Percentiles rank a stretch among this genome's conserved stretches.
Evolutionary conservation across 352 stramenopile species (phyloP).

Genomic region (Peronosclerospora sorghi): DNA sequence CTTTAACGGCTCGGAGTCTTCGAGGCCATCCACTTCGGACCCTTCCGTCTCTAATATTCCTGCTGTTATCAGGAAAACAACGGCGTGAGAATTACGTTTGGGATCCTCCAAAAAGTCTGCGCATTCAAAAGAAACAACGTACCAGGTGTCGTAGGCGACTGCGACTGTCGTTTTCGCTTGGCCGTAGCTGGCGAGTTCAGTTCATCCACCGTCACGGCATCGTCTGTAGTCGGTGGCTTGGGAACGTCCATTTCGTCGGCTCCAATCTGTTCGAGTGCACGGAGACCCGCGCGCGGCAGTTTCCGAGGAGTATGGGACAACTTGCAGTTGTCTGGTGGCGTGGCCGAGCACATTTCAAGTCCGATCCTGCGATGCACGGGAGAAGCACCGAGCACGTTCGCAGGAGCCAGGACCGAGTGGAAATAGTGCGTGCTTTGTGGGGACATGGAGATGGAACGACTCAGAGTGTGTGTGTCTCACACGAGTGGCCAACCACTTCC

Average conservation of each 20-base stretch:
- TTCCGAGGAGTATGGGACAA: conserved; percentile 22
- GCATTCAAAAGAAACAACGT: conserved; percentile 1
- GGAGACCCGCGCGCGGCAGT: conserved; percentile 38
- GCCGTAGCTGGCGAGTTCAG: conserved; percentile 30
- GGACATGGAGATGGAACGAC: too few relatives aligned
- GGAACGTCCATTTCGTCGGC: too few relatives aligned
- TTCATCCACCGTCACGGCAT: too few relatives aligned
- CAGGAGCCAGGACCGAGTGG: too few relatives aligned
- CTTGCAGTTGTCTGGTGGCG: conserved; percentile 17
- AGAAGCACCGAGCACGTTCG: conserved; percentile 18
- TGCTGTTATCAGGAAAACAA: conserved; percentile 10
- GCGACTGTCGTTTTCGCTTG: conserved; percentile 57
- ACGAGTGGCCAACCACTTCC: too few relatives aligned
- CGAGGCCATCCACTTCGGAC: conserved; percentile 16
- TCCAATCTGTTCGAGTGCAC: conserved; percentile 40
- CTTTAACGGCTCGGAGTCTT: conserved; percentile 15
- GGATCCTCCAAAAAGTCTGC: background rate
- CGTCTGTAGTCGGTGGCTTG: too few relatives aligned
- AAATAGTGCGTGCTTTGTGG: too few relatives aligned
- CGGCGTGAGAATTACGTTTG: background rate
- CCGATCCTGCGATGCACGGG: conserved; percentile 22
- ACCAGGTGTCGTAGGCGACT: conserved; percentile 29
- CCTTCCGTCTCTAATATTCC: conserved; percentile 17
- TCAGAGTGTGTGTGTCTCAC: too few relatives aligned
- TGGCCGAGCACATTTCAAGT: conserved; percentile 29